A percentile compares a stretch with the other conserved stretches of the same genome.
These are phyloP conservation scores for Gonapodya prolifera DNA, from an alignment of 192 early-diverging fungal genomes.

Conservation along the genomic window DNA sequence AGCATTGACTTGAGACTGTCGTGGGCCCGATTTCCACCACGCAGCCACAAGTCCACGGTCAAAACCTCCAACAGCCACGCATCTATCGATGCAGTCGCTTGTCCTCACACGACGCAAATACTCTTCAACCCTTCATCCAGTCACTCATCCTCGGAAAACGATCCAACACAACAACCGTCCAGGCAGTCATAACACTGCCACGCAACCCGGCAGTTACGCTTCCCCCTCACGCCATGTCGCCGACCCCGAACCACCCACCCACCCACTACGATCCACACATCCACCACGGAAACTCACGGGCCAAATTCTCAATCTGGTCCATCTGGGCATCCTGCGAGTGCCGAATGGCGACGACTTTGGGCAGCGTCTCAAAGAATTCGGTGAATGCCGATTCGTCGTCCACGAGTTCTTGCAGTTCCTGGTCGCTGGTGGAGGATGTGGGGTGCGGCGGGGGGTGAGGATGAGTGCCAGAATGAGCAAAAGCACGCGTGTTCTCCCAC, in stretches of 20 bases:
- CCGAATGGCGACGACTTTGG: not conserved
- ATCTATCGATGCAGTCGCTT: too few species aligned
- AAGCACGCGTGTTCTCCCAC: too few species aligned
- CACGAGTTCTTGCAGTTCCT: not conserved
- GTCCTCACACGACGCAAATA: too few species aligned
- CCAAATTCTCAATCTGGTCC: not conserved
- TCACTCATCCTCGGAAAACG: too few species aligned
- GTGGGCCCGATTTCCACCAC: not conserved
- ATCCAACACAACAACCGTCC: too few species aligned
- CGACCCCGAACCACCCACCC: not conserved
- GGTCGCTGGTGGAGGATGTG: not conserved
- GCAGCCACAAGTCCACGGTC: not conserved
- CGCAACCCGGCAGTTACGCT: too few species aligned
- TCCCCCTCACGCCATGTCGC: too few species aligned
- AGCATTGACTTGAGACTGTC: too few species aligned
- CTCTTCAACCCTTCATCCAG: too few species aligned
- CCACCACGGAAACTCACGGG: not conserved
- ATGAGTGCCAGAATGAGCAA: not conserved
- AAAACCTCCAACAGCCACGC: too few species aligned
- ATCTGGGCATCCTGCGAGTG: not conserved
- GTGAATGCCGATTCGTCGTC: not conserved
- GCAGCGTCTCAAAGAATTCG: not conserved
- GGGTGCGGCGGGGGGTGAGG: not conserved
- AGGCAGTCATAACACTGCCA: too few species aligned
- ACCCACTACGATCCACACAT: not conserved